Evolutionary conservation across 2,329 filamentous ascomycete species (phyloP), one percentile per base, ranked within the genome.

Genomic region (Didymella lethalis): DNA sequence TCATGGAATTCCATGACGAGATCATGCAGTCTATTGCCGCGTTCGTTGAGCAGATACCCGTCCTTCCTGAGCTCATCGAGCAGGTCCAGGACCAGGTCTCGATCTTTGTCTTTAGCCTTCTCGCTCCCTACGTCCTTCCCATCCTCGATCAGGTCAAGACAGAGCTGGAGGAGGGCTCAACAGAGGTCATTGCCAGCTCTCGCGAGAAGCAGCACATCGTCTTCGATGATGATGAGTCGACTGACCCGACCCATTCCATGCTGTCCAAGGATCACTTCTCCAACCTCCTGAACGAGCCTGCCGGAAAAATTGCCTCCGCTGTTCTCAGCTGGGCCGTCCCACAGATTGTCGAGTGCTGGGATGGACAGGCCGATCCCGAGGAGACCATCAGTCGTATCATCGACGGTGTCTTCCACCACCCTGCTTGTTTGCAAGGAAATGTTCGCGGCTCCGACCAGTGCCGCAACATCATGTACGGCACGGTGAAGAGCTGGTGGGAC

Each of bases 251-350:
- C 1, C 93, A 97, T 80, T 96, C 92, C 20, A 97, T 97, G 93
- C 82, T 97, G 51, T 93, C 92, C 59, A 97, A 97, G 81, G 93
- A 97, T 71, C 93, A 97, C 78, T 97, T 97, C 77, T 91, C 90
- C 64, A 96, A 96, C 72, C 83, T 90, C 31, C 84, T 97, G 59
- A 97, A 97, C 75, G 93, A 97, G 74, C 86, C 93, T 43, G 93
- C 92, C 45, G 93, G 93, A 55, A 90, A 89, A 70, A 86, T 93
- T 59, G 92, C 93, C 26, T 90, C 89, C 63, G 86, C 88, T 69
- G 87, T 93, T 47, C 82, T 97, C 43, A 86, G 85, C 57, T 97
- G 93, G 92, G 89, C 89, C 23, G 92, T 97, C 14, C 94, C 94
- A 8, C 92, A 96, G 76, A 81, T 97, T 61, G 95, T 97, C 81